phyloP scores from a whole-genome alignment of 2,329 filamentous ascomycete species.

The Trichoderma sp. region DNA sequence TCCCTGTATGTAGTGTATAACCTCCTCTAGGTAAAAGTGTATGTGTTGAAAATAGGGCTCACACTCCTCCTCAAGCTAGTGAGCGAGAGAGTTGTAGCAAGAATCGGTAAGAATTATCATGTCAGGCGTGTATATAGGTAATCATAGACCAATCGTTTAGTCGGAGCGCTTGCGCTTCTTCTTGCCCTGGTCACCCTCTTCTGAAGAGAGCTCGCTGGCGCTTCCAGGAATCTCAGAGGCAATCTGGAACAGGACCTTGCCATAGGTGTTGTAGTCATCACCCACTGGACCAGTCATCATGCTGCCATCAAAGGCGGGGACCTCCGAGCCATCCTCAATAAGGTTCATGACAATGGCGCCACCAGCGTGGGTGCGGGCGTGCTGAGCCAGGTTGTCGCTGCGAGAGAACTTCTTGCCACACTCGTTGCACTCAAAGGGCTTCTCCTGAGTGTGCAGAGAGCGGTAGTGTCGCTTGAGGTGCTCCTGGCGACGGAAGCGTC shows the following conservation, averaged over 20 bases:
- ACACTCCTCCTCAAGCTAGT: neutral
- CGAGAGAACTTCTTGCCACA: conserved; percentile 99
- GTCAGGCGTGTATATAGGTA: conserved; percentile 17
- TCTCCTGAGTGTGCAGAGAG: conserved; percentile 96
- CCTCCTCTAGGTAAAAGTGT: conserved; percentile 38
- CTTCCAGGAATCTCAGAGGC: conserved; percentile 72
- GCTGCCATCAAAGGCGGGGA: conserved; percentile 44
- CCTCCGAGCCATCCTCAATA: conserved; percentile 66
- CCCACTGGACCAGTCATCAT: conserved; percentile 49
- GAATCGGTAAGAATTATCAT: conserved; percentile 24
- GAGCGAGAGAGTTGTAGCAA: conserved; percentile 15
- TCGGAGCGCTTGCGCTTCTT: conserved; percentile 76
- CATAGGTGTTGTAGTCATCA: conserved; percentile 68
- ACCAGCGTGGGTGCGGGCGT: conserved; percentile 88
- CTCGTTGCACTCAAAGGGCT: conserved; percentile 96
- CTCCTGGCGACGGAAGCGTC: conserved; percentile 96
- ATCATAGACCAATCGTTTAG: conserved; percentile 40
- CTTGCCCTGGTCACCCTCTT: conserved; percentile 52
- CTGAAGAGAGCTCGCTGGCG: conserved; percentile 58
- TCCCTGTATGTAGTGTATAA: conserved; percentile 35
- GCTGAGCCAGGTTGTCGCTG: conserved; percentile 95
- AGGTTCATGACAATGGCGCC: conserved; percentile 91
- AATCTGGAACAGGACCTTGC: conserved; percentile 80
- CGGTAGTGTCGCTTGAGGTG: conserved; percentile 98
- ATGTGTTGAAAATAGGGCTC: conserved; percentile 25